Conservation (phyloP, 805 yeast species). For the Candida hungchunana region DNA sequence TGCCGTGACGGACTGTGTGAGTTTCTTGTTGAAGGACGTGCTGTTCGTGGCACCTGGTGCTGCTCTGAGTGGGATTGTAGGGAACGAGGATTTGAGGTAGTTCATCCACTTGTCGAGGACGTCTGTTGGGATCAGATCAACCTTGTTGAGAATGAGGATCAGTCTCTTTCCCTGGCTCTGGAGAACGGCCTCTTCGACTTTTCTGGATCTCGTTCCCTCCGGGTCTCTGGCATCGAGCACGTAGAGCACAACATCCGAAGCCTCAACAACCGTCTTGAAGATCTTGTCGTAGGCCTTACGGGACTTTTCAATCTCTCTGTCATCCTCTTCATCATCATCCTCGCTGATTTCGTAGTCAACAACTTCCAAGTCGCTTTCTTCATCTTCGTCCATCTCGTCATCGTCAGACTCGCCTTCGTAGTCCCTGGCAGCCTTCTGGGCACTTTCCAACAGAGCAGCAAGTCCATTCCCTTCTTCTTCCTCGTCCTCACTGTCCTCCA, state of each 20-base stretch:
- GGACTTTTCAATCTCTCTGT: conserved; percentile 59
- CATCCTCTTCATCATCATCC: conserved; percentile 41
- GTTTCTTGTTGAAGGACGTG: conserved; percentile 64
- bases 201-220: conserved; percentile 86
- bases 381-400: conserved; percentile 43
- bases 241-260: conserved; percentile 84
- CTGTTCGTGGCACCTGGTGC: conserved; percentile 70
- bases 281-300: conserved; percentile 92
- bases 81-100: conserved; percentile 76
- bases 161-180: conserved; percentile 78
- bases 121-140: conserved; percentile 86
- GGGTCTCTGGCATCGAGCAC: conserved; percentile 99
- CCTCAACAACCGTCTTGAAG: conserved; percentile 88
- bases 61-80: conserved; percentile 86
- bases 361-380: conserved; percentile 41
- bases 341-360: conserved; percentile 44
- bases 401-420: conserved; percentile 53
- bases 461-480: conserved; percentile 51
- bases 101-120: conserved; percentile 81
- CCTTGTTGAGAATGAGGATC: conserved; percentile 82
- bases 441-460: conserved; percentile 85
- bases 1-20: conserved; percentile 71
- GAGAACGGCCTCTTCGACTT: conserved; percentile 85
- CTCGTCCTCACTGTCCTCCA: conserved; percentile 33
- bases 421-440: conserved; percentile 80